These are phyloP conservation scores for Rutstroemia sp. DNA, from an alignment of 2,329 filamentous ascomycete species.

Conservation along the genomic window DNA sequence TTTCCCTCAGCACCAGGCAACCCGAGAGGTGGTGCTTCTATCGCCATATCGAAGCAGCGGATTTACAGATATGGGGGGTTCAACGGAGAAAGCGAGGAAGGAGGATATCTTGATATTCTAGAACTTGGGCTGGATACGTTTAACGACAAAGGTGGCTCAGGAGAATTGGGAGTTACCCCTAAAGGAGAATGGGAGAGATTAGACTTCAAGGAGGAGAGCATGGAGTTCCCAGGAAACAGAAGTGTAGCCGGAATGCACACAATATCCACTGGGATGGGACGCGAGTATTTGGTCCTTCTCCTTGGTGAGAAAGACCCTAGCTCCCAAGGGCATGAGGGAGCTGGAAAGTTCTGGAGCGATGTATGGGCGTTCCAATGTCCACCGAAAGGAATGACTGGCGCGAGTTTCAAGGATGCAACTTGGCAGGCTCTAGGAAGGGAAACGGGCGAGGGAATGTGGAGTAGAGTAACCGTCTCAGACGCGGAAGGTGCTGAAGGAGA, in stretches of 20 bases:
- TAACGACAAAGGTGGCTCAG: slow-evolving; percentile 40
- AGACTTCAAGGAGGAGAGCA: slow-evolving; percentile 34
- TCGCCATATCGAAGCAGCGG: slow-evolving; percentile 55
- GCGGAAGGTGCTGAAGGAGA: slow-evolving; percentile 37
- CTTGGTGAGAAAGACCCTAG: slow-evolving; percentile 50
- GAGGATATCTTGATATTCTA: slow-evolving; percentile 63
- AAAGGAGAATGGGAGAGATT: slow-evolving; percentile 49
- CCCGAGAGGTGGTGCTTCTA: slow-evolving; percentile 57
- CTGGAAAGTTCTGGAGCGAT: slow-evolving; percentile 50
- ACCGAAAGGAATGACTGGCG: slow-evolving; percentile 45
- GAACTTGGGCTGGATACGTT: slow-evolving; percentile 50
- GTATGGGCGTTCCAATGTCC: slow-evolving; percentile 59
- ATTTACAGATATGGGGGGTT: slow-evolving; percentile 78
- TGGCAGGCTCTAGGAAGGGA: slow-evolving; percentile 44
- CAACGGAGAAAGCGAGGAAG: slow-evolving; percentile 62
- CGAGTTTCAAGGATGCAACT: slow-evolving; percentile 49
- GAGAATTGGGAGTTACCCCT: slow-evolving; percentile 44
- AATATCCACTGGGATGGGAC: slow-evolving; percentile 50
- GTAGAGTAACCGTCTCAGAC: slow-evolving; percentile 44
- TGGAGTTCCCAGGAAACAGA: slow-evolving; percentile 44
- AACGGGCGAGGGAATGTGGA: slow-evolving; percentile 54
- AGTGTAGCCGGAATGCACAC: slow-evolving; percentile 48
- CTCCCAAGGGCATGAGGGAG: slow-evolving; percentile 40
- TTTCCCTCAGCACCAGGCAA: slow-evolving; percentile 60
- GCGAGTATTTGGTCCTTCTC: slow-evolving; percentile 55